Base-by-base conservation (phyloP, 768 basidiomycete genomes). In the Tylopilus felleus region DNA sequence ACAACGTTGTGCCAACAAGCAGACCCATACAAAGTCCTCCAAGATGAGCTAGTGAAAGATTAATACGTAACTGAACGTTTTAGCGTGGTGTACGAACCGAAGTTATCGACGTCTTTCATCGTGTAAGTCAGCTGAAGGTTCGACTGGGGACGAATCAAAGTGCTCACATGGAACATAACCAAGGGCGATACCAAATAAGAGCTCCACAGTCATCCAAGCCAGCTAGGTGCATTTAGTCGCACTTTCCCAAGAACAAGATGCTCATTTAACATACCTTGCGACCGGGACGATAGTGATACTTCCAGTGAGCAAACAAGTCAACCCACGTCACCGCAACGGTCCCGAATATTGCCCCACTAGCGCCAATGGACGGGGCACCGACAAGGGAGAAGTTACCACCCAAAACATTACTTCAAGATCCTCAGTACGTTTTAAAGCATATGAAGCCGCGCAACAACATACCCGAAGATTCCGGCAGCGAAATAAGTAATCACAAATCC, bases 321-420 rank as follows among this genome's bases (percentile, higher is more conserved):
- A 96, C 85, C 86, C 91, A 91, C 23, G 85, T 84, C 23, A 90
- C 89, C 3, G 86, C 88, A 39, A 93, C 73, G 3, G 88, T 90
- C 16, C 91, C 93, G 53, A 96, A 94, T 51, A 98, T 88, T 1
- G 95, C 93, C 7, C 96, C 96, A 60, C 87, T 90, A 2, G 96
- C 97, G 41, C 96, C 96, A 12, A 93, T 80, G 13, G 90, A 93
- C 0, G 96, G 94, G 19, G 86, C 73, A 8, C 93, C 95, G 4
- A 94, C 88, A 13, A 96, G 74, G 3, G 92, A 78, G 66, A 98
- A 98, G 71, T 97, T 98, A 2, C 93, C 93, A 22, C 96, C 95
- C 25, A 98, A 77, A 23, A 93, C 80, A 60, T 93, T 93, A 33
- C 88, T 89, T 62, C 4, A 13, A 23, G 28, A 17, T 43, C 14